These are phyloP conservation scores for Trichoderma polysporum DNA, from an alignment of 2,329 filamentous ascomycete species.

Conservation along the genomic window DNA sequence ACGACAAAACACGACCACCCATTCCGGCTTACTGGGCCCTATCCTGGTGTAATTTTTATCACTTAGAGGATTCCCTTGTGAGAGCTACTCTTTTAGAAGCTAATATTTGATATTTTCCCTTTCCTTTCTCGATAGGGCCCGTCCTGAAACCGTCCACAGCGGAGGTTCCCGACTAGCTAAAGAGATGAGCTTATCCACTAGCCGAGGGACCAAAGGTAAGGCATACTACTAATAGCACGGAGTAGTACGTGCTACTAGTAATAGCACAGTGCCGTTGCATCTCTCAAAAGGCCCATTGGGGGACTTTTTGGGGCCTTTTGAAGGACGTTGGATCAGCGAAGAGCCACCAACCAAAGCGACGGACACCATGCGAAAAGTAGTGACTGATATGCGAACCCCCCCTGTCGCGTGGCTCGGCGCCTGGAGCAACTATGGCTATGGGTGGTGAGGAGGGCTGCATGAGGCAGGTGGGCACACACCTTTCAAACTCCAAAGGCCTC, in stretches of 20 bases:
- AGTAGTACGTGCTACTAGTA: neutral
- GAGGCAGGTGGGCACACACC: constrained; percentile 6
- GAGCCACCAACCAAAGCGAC: neutral
- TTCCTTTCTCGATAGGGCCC: neutral
- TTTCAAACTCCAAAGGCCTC: neutral
- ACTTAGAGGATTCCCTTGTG: neutral
- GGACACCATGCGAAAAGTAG: neutral
- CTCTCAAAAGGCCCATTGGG: constrained; percentile 6
- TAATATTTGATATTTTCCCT: neutral
- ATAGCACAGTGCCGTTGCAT: neutral
- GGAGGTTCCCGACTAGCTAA: neutral
- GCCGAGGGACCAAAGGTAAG: neutral
- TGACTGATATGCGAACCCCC: neutral
- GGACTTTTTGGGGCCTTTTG: neutral
- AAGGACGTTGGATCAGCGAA: neutral
- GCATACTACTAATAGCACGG: neutral
- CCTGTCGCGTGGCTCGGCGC: constrained; percentile 2
- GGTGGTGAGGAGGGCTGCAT: neutral
- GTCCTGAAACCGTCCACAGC: neutral
- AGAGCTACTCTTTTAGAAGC: neutral
- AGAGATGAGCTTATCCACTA: constrained; percentile 1
- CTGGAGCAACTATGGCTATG: neutral
- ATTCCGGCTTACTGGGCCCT: neutral
- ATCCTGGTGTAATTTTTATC: neutral
- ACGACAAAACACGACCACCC: neutral